These are phyloP conservation scores for Trametes cubensis DNA, from an alignment of 768 basidiomycete genomes.

Conservation along the genomic window DNA sequence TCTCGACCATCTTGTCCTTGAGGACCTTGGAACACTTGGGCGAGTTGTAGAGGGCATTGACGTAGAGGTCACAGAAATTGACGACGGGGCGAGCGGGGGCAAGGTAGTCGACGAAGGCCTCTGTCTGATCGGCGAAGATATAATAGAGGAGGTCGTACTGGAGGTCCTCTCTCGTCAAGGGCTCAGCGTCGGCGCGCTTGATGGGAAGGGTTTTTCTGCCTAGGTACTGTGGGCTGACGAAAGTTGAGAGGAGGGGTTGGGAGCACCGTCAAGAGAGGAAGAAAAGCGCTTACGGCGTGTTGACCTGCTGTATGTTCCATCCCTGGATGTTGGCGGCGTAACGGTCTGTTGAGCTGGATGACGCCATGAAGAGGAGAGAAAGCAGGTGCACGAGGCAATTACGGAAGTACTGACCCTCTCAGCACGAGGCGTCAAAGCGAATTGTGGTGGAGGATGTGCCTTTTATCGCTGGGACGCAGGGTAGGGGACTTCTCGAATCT, in stretches of 20 bases:
- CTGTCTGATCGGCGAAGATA: conserved; percentile 71
- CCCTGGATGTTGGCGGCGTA: conserved; percentile 28
- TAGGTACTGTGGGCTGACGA: conserved; percentile 41
- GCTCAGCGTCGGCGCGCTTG: conserved; percentile 82
- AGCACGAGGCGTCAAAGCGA: conserved; percentile 28
- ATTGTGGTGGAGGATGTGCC: conserved; percentile 24
- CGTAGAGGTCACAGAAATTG: conserved; percentile 82
- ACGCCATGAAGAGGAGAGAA: conserved; percentile 36
- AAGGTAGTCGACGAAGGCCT: conserved; percentile 70
- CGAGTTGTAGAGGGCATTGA: conserved; percentile 78
- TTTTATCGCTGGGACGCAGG: conserved; percentile 22
- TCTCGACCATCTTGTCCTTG: conserved; percentile 85
- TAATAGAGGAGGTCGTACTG: conserved; percentile 83
- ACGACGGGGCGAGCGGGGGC: conserved; percentile 51
- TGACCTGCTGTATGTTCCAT: conserved; percentile 35
- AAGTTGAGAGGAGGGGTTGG: conserved; percentile 60
- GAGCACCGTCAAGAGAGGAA: conserved; percentile 3
- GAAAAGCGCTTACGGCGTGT: conserved; percentile 32
- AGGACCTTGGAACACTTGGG: conserved; percentile 86
- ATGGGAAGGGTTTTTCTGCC: conserved; percentile 69
- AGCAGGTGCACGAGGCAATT: conserved; percentile 34
- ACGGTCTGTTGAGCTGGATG: conserved; percentile 35
- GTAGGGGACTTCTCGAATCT: conserved; percentile 22
- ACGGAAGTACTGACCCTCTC: conserved; percentile 34
- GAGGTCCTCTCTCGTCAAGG: conserved; percentile 80